phyloP scores from a whole-genome alignment of 805 yeast genomes.

The Candida incommunis region DNA sequence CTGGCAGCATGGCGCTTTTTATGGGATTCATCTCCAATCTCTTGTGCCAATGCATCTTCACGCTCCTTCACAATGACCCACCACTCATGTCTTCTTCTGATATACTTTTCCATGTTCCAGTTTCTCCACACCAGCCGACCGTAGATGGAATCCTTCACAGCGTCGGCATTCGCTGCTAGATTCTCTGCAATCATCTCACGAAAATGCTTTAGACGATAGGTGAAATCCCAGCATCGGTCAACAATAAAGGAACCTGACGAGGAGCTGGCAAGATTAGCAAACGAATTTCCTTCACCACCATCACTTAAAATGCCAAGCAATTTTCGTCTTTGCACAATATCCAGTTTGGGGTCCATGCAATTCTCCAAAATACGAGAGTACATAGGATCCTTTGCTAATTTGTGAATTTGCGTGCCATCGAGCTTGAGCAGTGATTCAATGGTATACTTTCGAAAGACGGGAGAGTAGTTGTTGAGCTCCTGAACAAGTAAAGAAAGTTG shows the following conservation, averaged over 20 bases:
- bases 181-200: constrained; percentile 76
- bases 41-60: constrained; percentile 16
- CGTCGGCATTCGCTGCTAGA: constrained; percentile 39
- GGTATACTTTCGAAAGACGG: constrained; percentile 34
- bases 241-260: constrained; percentile 86
- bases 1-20: background rate
- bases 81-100: constrained; percentile 73
- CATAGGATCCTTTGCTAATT: constrained; percentile 80
- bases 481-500: constrained; percentile 65
- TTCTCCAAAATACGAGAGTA: constrained; percentile 80
- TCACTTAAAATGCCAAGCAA: constrained; percentile 47
- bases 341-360: constrained; percentile 34
- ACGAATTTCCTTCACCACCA: too few species aligned
- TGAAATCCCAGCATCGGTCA: constrained; percentile 71
- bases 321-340: constrained; percentile 44
- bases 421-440: constrained; percentile 47
- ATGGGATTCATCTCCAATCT: constrained; percentile 1
- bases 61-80: constrained; percentile 28
- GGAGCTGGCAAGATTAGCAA: constrained; percentile 55
- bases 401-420: constrained; percentile 45
- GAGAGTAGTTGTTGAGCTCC: constrained; percentile 55
- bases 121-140: constrained; percentile 92
- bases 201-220: constrained; percentile 62
- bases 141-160: constrained; percentile 71
- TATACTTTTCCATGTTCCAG: constrained; percentile 76